These are phyloP conservation scores for Sarocladiaceae sp. DNA, from an alignment of 2,329 filamentous ascomycete genomes.

Conservation along the genomic window DNA sequence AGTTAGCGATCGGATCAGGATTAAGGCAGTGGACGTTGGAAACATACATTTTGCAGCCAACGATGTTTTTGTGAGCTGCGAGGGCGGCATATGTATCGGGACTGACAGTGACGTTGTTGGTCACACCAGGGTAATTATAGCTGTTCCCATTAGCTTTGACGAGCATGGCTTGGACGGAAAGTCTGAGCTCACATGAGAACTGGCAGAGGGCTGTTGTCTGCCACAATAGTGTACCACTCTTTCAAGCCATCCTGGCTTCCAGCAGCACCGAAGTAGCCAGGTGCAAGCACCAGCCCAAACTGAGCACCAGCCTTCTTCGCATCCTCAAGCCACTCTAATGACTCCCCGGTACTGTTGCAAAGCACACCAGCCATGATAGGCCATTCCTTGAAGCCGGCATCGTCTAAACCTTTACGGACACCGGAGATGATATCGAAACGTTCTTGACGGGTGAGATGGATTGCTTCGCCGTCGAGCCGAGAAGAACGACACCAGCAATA, in stretches of 20 bases:
- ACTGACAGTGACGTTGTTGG: conserved; percentile 56
- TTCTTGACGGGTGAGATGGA: conserved; percentile 54
- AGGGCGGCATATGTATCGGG: conserved; percentile 55
- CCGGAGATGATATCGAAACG: conserved; percentile 49
- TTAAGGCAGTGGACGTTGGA: background rate
- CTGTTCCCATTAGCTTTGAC: too few species aligned
- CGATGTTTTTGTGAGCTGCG: conserved; percentile 59
- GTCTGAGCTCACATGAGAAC: conserved; percentile 49
- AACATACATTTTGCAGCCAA: conserved; percentile 57
- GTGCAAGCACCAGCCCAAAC: conserved; percentile 54
- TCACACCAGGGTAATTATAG: conserved; percentile 59
- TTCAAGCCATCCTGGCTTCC: conserved; percentile 55
- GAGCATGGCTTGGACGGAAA: background rate
- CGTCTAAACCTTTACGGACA: conserved; percentile 49
- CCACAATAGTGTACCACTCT: conserved; percentile 59
- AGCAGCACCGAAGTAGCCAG: conserved; percentile 59
- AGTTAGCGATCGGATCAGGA: too few species aligned
- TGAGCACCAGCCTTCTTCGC: conserved; percentile 12
- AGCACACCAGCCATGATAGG: conserved; percentile 51
- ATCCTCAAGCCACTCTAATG: conserved; percentile 12
- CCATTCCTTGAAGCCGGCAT: conserved; percentile 52
- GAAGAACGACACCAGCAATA: conserved; percentile 56
- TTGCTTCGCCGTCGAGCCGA: conserved; percentile 62
- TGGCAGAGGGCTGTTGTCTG: conserved; percentile 54
- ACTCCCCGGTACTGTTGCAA: conserved; percentile 37